Percentiles rank a stretch among this genome's conserved stretches.
Evolutionary conservation across 257 asterid genomes (phyloP).

Genomic region (Capsicum pubescens): DNA sequence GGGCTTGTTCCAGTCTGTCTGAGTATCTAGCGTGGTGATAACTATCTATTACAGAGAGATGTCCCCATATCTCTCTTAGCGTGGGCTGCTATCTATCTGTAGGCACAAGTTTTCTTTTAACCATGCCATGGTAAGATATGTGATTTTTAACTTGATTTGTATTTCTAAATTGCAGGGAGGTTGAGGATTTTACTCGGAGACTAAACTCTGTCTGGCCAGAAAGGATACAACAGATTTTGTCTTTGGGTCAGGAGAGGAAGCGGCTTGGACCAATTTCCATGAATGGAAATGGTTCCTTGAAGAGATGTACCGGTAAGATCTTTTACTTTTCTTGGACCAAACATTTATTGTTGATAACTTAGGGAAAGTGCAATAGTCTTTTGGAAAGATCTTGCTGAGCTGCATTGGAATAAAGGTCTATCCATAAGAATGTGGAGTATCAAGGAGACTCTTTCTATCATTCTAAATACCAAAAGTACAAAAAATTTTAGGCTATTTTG

Average conservation of each 20-base stretch:
- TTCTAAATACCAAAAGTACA: constrained; percentile 4
- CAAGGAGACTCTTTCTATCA: constrained; percentile 13
- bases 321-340: not conserved
- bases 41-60: not conserved
- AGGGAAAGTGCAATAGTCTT: not conserved
- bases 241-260: constrained; percentile 47
- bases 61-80: not conserved
- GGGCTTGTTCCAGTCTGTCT: constrained; percentile 14
- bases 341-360: constrained; percentile 4
- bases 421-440: not conserved
- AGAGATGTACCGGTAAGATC: constrained; percentile 40
- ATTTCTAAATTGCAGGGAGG: constrained; percentile 44
- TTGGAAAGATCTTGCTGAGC: constrained; percentile 12
- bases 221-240: constrained; percentile 49
- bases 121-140: not conserved
- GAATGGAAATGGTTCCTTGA: constrained; percentile 43
- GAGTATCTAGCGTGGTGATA: not conserved
- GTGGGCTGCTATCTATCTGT: not conserved
- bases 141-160: not conserved
- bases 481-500: not conserved
- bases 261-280: constrained; percentile 41
- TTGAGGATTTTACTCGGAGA: constrained; percentile 59
- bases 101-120: not conserved
- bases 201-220: constrained; percentile 58
- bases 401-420: not conserved